These are phyloP conservation scores for Exobasidium cylindrosporum DNA, from an alignment of 1,284 basidiomycete genomes.

Conservation along the genomic window DNA sequence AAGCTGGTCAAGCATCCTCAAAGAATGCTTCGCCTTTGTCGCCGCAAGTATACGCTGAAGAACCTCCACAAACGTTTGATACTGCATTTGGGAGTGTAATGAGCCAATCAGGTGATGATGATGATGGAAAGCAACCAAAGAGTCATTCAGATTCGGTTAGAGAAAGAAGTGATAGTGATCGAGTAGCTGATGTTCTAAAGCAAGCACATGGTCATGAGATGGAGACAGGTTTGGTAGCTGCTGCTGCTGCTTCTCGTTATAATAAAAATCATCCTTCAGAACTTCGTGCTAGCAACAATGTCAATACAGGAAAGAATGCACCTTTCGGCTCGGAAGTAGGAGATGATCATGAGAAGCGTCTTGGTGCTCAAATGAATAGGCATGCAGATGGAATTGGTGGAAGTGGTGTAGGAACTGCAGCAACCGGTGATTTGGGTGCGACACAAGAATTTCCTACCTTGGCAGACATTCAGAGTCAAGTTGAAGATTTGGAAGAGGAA, in stretches of 20 bases:
- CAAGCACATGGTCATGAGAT: slow-evolving; percentile 24
- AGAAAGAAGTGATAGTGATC: slow-evolving; percentile 1
- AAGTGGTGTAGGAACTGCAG: slow-evolving; percentile 39
- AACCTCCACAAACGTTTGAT: slow-evolving; percentile 24
- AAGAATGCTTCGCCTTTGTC: slow-evolving; percentile 14
- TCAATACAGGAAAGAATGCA: background rate
- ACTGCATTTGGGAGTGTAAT: slow-evolving; percentile 2
- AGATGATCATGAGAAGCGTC: background rate
- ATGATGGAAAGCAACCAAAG: slow-evolving; percentile 14
- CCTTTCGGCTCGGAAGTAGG: background rate
- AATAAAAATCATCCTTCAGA: slow-evolving; percentile 3
- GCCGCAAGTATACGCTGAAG: slow-evolving; percentile 33
- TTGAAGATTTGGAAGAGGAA: slow-evolving; percentile 44
- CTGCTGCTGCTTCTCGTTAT: slow-evolving; percentile 21
- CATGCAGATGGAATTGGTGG: slow-evolving; percentile 46
- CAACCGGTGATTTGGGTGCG: slow-evolving; percentile 43
- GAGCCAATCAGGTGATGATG: slow-evolving; percentile 2
- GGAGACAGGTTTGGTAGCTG: slow-evolving; percentile 29
- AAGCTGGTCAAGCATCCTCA: background rate
- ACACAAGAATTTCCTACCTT: slow-evolving; percentile 40
- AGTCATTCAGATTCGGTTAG: slow-evolving; percentile 17
- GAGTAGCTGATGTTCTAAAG: slow-evolving; percentile 14
- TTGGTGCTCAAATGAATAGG: background rate
- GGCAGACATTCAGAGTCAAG: slow-evolving; percentile 33
- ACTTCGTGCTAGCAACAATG: background rate